Evolutionary conservation across 345 rosid genomes (phyloP).

Genomic region (Sonneratia caseolaris): DNA sequence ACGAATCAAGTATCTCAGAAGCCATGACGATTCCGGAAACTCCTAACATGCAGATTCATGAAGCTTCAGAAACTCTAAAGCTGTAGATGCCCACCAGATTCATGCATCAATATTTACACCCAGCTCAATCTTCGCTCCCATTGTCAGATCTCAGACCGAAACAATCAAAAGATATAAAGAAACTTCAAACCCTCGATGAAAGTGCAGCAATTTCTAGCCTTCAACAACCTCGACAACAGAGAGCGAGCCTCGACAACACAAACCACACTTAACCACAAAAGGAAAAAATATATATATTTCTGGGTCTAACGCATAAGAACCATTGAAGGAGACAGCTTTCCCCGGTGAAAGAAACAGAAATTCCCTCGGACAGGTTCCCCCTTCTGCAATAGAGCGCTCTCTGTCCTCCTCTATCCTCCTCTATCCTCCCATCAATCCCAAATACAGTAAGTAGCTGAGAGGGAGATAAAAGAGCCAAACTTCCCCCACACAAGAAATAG

Average conservation of each 20-base stretch:
- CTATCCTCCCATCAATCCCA: not conserved
- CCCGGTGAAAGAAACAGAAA: not conserved
- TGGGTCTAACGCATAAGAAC: not conserved
- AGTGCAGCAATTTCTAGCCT: not conserved
- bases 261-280: not conserved
- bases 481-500: not conserved
- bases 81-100: not conserved
- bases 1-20: not conserved
- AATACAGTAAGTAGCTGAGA: not conserved
- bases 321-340: not conserved
- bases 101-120: not conserved
- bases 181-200: constrained; percentile 1
- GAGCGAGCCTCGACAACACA: not conserved
- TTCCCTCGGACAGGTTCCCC: not conserved
- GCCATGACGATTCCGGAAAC: not conserved
- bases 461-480: not conserved
- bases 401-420: not conserved
- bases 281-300: not conserved
- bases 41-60: not conserved
- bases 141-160: constrained; percentile 2
- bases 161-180: not conserved
- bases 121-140: not conserved
- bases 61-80: not conserved
- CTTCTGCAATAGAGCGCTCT: not conserved
- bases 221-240: not conserved